Percentiles rank a stretch among this genome's conserved stretches.
These are phyloP conservation scores for Hypoxylon rickii DNA, from an alignment of 495 filamentous ascomycete species.

Conservation along the genomic window DNA sequence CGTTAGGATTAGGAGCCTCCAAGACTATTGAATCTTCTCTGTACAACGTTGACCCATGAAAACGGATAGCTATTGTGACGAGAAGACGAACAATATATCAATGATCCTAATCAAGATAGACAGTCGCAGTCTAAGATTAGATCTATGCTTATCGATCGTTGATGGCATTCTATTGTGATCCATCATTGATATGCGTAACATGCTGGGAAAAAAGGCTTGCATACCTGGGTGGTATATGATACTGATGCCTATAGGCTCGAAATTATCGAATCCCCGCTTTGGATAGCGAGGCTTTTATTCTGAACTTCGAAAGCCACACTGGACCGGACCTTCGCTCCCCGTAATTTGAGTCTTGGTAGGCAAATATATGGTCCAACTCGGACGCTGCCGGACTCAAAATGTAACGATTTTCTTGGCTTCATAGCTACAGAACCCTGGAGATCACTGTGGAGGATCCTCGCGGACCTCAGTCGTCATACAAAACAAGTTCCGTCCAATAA, in stretches of 20 bases:
- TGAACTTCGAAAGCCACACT: neutral
- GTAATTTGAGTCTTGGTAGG: too few relatives aligned
- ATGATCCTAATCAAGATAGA: too few relatives aligned
- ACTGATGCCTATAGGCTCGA: too few relatives aligned
- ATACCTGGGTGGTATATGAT: too few relatives aligned
- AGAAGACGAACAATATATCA: neutral
- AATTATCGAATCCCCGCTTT: neutral
- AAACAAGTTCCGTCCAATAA: conserved; percentile 13
- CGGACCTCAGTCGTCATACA: conserved; percentile 16
- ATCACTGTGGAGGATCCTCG: conserved; percentile 29
- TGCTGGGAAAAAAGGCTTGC: too few relatives aligned
- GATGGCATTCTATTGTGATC: too few relatives aligned
- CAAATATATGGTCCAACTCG: too few relatives aligned
- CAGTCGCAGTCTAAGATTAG: too few relatives aligned
- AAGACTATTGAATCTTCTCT: conserved; percentile 17
- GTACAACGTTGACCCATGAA: neutral
- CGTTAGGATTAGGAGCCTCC: conserved; percentile 15
- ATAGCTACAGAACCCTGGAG: conserved; percentile 26
- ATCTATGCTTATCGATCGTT: too few relatives aligned
- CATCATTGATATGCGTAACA: too few relatives aligned
- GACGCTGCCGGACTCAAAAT: neutral
- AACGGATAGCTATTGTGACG: neutral
- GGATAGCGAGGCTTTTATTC: neutral
- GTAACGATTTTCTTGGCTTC: neutral
- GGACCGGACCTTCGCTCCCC: conserved; percentile 1